Conservation (phyloP, 306 rosid genomes). For the Boehmeria nivea region DNA sequence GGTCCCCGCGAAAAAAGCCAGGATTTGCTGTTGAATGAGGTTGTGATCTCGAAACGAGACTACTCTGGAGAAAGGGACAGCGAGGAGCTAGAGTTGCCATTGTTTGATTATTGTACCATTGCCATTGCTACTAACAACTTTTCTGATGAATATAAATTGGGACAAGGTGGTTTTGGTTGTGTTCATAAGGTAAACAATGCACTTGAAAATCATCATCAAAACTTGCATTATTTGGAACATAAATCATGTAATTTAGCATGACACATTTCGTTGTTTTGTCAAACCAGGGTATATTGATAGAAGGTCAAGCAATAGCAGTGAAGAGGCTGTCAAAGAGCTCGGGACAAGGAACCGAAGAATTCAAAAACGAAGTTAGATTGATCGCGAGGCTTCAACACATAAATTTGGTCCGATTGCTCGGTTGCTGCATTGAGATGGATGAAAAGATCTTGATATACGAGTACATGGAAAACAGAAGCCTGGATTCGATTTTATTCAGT, state of each 20-base stretch:
- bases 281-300: constrained; percentile 53
- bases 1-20: constrained; percentile 51
- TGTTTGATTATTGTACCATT: constrained; percentile 42
- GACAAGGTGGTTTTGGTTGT: constrained; percentile 84
- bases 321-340: constrained; percentile 62
- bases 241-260: background rate
- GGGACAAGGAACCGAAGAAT: constrained; percentile 62
- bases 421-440: constrained; percentile 49
- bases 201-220: background rate
- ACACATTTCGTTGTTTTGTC: constrained; percentile 9
- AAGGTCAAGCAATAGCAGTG: constrained; percentile 64
- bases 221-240: background rate
- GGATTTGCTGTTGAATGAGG: constrained; percentile 38
- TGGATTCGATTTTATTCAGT: constrained; percentile 61
- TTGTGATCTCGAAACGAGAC: constrained; percentile 36
- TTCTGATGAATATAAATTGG: constrained; percentile 65
- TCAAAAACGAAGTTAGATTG: constrained; percentile 59
- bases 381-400: constrained; percentile 70
- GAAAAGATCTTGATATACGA: constrained; percentile 72
- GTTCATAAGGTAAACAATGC: constrained; percentile 55
- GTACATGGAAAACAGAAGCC: constrained; percentile 65
- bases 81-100: constrained; percentile 57
- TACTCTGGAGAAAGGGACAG: constrained; percentile 48
- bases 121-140: constrained; percentile 59
- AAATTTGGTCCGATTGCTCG: constrained; percentile 63